A percentile compares a stretch with the other conserved stretches of the same genome.
Conservation (phyloP, 169 alveolate species). For the Fabrea salina region DNA sequence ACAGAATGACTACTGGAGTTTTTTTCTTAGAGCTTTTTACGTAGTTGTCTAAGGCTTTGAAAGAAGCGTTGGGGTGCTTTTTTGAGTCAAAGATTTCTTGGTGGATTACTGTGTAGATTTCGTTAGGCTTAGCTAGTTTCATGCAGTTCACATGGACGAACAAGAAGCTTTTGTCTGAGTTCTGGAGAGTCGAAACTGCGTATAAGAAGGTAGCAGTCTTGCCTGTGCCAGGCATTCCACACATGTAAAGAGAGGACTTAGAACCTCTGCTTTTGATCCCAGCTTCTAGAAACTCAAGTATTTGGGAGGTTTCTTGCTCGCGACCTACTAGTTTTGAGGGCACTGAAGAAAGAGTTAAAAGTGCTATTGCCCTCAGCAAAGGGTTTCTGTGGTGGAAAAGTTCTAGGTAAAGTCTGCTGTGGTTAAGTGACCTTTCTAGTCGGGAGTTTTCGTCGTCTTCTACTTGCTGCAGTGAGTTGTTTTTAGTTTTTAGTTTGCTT, state of each 20-base stretch:
- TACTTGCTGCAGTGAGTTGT: neutral
- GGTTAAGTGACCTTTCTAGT: neutral
- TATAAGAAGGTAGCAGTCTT: slow-evolving; percentile 57
- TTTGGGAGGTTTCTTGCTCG: slow-evolving; percentile 39
- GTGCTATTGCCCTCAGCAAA: neutral
- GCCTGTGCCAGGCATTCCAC: slow-evolving; percentile 73
- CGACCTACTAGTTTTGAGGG: slow-evolving; percentile 48
- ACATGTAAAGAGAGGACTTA: slow-evolving; percentile 43
- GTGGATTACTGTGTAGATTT: slow-evolving; percentile 40
- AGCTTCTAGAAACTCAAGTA: slow-evolving; percentile 31
- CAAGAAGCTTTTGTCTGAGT: slow-evolving; percentile 28
- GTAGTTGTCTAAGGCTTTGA: neutral
- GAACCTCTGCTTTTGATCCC: slow-evolving; percentile 43
- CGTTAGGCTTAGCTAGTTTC: slow-evolving; percentile 48
- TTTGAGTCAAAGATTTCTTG: slow-evolving; percentile 24
- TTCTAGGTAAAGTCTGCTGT: neutral
- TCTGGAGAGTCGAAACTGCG: neutral
- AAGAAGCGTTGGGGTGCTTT: neutral
- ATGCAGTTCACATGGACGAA: slow-evolving; percentile 53
- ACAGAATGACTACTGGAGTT: slow-evolving; percentile 6
- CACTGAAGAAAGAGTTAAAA: neutral
- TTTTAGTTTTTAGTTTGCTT: neutral
- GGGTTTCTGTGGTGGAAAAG: neutral
- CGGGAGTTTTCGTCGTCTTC: neutral
- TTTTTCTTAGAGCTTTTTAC: neutral